Evolutionary conservation across 805 yeast genomes (phyloP).

Genomic region (Schizosaccharomyces japonicus): DNA sequence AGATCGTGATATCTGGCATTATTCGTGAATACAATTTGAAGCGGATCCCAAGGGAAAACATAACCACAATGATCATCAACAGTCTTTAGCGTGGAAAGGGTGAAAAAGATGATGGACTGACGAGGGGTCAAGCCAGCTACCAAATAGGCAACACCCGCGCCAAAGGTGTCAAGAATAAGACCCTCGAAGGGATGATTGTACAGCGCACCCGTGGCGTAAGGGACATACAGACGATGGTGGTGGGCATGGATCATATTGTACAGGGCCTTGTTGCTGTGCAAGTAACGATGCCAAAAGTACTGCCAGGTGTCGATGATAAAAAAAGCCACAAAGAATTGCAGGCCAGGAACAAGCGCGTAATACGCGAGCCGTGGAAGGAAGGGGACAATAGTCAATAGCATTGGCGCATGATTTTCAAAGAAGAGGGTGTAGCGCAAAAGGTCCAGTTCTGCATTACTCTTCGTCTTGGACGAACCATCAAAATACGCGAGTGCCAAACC

Average conservation of each 20-base stretch:
- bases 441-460: not conserved
- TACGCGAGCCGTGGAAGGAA: conserved; percentile 25
- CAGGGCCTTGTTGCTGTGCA: conserved; percentile 60
- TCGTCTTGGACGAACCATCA: conserved; percentile 21
- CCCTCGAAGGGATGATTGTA: conserved; percentile 92
- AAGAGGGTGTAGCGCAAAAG: conserved; percentile 4
- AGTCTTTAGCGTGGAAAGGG: conserved; percentile 83
- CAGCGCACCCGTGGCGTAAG: conserved; percentile 89
- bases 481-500: conserved; percentile 33
- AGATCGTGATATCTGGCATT: conserved; percentile 90
- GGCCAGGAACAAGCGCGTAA: conserved; percentile 35
- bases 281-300: conserved; percentile 61
- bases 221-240: conserved; percentile 83
- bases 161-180: conserved; percentile 68
- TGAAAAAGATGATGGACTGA: conserved; percentile 48
- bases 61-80: conserved; percentile 97
- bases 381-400: not conserved
- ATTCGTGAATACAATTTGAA: conserved; percentile 80
- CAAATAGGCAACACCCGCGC: conserved; percentile 65
- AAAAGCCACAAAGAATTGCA: conserved; percentile 41
- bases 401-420: conserved; percentile 7
- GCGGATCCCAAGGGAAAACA: conserved; percentile 70
- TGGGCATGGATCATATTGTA: conserved; percentile 75
- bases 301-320: conserved; percentile 84
- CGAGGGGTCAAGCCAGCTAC: conserved; percentile 43